Conservation (phyloP, 2,329 filamentous ascomycete species). For the Colletotrichum lini region DNA sequence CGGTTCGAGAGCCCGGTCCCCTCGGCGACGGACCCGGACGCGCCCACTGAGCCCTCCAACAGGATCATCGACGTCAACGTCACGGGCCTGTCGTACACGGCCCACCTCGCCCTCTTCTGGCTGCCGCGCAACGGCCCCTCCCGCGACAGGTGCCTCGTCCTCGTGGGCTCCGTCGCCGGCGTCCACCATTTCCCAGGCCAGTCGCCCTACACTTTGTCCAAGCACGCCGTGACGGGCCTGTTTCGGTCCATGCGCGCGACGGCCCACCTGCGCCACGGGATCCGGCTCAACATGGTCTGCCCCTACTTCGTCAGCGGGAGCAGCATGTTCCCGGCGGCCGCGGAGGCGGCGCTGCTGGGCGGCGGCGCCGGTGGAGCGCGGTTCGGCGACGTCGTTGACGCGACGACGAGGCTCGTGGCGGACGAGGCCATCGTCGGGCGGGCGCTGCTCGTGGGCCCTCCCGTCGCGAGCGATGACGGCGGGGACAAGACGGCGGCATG, state of each 20-base stretch:
- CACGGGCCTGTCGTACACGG: constrained; percentile 75
- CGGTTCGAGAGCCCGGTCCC: constrained; percentile 63
- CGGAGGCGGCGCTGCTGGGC: constrained; percentile 66
- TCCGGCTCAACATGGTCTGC: constrained; percentile 76
- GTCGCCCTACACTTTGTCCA: constrained; percentile 71
- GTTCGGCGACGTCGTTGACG: constrained; percentile 74
- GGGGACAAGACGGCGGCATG: constrained; percentile 62
- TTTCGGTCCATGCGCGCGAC: constrained; percentile 71
- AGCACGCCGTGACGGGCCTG: constrained; percentile 77
- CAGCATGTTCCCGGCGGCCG: constrained; percentile 62
- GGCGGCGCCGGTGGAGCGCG: constrained; percentile 63
- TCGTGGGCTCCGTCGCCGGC: constrained; percentile 75
- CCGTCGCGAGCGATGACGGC: constrained; percentile 50
- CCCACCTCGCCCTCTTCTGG: constrained; percentile 74
- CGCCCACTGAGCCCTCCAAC: constrained; percentile 62
- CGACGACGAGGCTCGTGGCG: constrained; percentile 72
- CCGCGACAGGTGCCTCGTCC: constrained; percentile 72
- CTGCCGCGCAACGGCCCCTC: constrained; percentile 60
- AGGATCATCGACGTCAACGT: constrained; percentile 74
- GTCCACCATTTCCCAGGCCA: constrained; percentile 60
- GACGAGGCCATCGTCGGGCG: constrained; percentile 71
- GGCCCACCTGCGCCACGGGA: constrained; percentile 59
- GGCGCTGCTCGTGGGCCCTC: constrained; percentile 71
- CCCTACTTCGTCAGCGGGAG: constrained; percentile 77
- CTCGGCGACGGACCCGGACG: constrained; percentile 57